phyloP scores from a whole-genome alignment of 768 basidiomycete species.

The Nidularia pulvinata region DNA sequence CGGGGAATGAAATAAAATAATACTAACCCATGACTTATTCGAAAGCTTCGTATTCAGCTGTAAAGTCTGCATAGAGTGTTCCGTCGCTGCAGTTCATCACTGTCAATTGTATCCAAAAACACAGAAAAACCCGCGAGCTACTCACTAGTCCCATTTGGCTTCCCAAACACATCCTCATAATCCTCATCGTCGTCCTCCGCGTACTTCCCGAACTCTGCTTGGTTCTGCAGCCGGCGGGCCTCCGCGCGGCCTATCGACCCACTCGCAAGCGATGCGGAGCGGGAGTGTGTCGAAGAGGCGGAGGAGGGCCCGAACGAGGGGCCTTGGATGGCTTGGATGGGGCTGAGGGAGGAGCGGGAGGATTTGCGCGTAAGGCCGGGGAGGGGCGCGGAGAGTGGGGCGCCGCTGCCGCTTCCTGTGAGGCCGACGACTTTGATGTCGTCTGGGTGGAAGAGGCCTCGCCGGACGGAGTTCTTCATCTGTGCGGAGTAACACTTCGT shows the following conservation, averaged over 20 bases:
- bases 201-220: constrained; percentile 81
- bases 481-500: constrained; percentile 9
- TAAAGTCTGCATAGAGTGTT: constrained; percentile 69
- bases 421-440: constrained; percentile 82
- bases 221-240: constrained; percentile 49
- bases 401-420: constrained; percentile 41
- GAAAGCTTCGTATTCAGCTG: constrained; percentile 87
- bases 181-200: constrained; percentile 88
- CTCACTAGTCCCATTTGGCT: constrained; percentile 67
- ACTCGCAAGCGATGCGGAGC: constrained; percentile 57
- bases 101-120: no score
- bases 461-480: constrained; percentile 73
- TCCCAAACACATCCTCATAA: constrained; percentile 94
- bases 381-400: constrained; percentile 69
- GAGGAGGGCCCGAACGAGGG: constrained; percentile 22
- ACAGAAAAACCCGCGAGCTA: constrained; percentile 3
- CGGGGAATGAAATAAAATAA: constrained; percentile 6
- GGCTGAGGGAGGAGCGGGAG: constrained; percentile 53
- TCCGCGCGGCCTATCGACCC: constrained; percentile 73
- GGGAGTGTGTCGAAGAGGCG: constrained; percentile 35
- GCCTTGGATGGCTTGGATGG: constrained; percentile 34
- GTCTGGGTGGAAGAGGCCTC: constrained; percentile 85
- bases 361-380: constrained; percentile 51
- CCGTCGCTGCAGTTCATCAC: constrained; percentile 33
- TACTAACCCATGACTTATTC: constrained; percentile 82